Conservation (phyloP, 2,329 filamentous ascomycete species). For the Colletotrichum magnum region DNA sequence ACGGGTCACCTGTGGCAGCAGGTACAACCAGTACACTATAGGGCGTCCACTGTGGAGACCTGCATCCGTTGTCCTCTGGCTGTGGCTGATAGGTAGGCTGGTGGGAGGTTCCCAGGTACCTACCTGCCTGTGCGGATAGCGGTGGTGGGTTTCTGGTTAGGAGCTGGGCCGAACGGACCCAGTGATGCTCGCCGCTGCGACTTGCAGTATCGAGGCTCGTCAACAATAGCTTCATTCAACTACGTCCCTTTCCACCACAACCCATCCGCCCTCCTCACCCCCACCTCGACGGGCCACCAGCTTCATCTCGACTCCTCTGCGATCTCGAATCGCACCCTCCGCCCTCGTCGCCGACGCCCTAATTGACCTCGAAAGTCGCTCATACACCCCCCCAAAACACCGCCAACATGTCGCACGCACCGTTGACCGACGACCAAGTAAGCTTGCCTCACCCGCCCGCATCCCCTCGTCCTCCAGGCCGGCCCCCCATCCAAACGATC, state of each 20-base stretch:
- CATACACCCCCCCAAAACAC: slow-evolving; percentile 24
- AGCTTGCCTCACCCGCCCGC: slow-evolving; percentile 17
- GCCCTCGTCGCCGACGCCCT: slow-evolving; percentile 7
- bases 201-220: slow-evolving; percentile 34
- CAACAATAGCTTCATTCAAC: slow-evolving; percentile 39
- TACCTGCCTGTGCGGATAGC: slow-evolving; percentile 11
- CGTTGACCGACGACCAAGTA: slow-evolving; percentile 45
- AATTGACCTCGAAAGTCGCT: slow-evolving; percentile 39
- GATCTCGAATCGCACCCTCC: slow-evolving; percentile 24
- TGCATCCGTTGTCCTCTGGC: slow-evolving; percentile 2
- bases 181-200: slow-evolving; percentile 38
- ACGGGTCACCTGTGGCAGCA: slow-evolving; percentile 19
- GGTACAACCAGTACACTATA: no score
- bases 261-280: slow-evolving; percentile 31
- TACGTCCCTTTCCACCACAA: slow-evolving; percentile 16
- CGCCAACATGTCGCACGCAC: slow-evolving; percentile 43
- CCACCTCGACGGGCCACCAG: slow-evolving; percentile 19
- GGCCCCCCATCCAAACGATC: neutral
- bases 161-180: slow-evolving; percentile 35
- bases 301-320: slow-evolving; percentile 15
- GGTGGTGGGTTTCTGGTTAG: slow-evolving; percentile 14
- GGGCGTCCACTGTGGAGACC: neutral
- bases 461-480: neutral
- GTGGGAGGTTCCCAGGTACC: neutral
- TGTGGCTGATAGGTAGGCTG: slow-evolving; percentile 5